Evolutionary conservation across 2,329 filamentous ascomycete genomes (phyloP).

Genomic region (Penicillium griseofulvum): DNA sequence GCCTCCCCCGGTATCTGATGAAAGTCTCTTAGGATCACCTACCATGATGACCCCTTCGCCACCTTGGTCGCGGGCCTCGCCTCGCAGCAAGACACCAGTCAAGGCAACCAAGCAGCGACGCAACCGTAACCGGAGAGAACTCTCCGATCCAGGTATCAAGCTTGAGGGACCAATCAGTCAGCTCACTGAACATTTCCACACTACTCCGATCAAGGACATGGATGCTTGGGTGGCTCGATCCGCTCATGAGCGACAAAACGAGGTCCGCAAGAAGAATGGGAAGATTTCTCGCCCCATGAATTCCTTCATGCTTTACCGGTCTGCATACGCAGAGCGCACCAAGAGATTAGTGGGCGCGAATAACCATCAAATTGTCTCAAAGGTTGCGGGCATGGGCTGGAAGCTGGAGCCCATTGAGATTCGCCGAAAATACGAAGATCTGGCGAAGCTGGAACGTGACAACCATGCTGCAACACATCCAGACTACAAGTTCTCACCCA

Average conservation of each 20-base stretch:
- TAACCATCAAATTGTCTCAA: conserved; percentile 91
- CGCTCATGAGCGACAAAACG: conserved; percentile 61
- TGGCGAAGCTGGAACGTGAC: conserved; percentile 75
- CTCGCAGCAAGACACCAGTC: conserved; percentile 8
- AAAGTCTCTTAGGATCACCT: conserved; percentile 8
- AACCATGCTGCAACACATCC: conserved; percentile 86
- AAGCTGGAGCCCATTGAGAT: conserved; percentile 71
- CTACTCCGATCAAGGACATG: conserved; percentile 72
- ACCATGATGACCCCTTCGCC: background rate
- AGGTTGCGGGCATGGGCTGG: conserved; percentile 85
- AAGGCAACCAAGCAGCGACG: conserved; percentile 8
- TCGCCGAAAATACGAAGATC: conserved; percentile 71
- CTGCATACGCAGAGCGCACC: conserved; percentile 82
- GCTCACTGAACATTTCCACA: conserved; percentile 38
- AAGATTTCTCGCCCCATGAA: conserved; percentile 94
- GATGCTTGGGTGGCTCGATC: conserved; percentile 73
- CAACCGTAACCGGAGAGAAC: conserved; percentile 12
- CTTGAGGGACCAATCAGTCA: conserved; percentile 28
- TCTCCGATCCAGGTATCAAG: conserved; percentile 6
- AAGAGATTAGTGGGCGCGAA: conserved; percentile 79
- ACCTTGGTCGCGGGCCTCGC: background rate
- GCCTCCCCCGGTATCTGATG: conserved; percentile 24
- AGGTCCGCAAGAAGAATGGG: conserved; percentile 66
- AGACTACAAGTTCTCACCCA: conserved; percentile 89
- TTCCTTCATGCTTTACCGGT: conserved; percentile 96